Conservation (phyloP, 106 monocot genomes). For the Platanthera guangdongensis region DNA sequence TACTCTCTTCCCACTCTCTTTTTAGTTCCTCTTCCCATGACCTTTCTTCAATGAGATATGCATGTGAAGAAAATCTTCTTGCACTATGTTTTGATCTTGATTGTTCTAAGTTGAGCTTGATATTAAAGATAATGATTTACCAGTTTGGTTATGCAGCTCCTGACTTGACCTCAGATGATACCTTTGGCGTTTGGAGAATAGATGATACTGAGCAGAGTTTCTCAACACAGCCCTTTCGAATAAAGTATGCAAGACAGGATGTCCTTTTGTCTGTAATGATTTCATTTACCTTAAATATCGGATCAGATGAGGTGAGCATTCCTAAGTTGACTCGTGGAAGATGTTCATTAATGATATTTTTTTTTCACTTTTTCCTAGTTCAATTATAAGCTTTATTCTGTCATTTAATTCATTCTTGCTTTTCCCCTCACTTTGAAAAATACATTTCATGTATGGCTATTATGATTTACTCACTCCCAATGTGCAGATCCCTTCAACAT, state of each 20-base stretch:
- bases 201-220: conserved; percentile 88
- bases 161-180: conserved; percentile 50
- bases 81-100: not conserved
- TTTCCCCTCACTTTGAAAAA: conserved; percentile 3
- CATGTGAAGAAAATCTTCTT: not conserved
- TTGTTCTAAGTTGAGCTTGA: conserved; percentile 9
- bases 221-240: conserved; percentile 83
- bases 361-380: not conserved
- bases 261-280: conserved; percentile 83
- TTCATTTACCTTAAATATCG: conserved; percentile 68
- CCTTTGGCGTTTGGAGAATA: conserved; percentile 80
- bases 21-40: too few species aligned
- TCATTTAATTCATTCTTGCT: not conserved
- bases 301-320: conserved; percentile 58
- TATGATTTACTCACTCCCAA: conserved; percentile 7
- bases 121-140: conserved; percentile 37
- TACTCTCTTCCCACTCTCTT: not conserved
- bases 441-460: not conserved
- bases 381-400: not conserved
- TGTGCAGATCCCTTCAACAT: conserved; percentile 57
- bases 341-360: not conserved
- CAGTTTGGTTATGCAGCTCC: conserved; percentile 81
- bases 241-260: conserved; percentile 98
- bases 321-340: not conserved
- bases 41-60: not conserved